These are phyloP conservation scores for Acanthamoeba royreba DNA, from an alignment of 208 protist species.

Conservation along the genomic window DNA sequence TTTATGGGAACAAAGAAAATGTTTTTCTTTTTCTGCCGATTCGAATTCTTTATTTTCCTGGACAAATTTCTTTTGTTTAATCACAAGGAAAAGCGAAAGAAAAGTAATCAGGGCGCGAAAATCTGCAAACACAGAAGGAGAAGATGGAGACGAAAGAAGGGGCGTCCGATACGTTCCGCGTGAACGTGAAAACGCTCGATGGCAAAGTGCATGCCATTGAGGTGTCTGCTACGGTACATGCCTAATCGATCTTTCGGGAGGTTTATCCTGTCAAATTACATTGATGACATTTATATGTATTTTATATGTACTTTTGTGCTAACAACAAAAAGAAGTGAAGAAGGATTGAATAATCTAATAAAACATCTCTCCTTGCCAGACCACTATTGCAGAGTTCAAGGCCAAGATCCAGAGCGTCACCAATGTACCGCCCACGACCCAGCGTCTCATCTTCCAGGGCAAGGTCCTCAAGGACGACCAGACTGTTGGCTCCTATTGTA, in stretches of 20 bases:
- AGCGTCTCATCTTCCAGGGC: conserved; percentile 41
- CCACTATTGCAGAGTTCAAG: background rate
- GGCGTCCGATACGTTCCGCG: background rate
- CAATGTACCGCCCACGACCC: background rate
- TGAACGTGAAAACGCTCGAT: conserved; percentile 26
- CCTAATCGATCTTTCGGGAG: too few species aligned
- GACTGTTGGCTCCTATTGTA: conserved; percentile 11
- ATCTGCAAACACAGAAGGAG: background rate
- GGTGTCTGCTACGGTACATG: background rate
- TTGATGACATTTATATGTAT: background rate
- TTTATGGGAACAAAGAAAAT: too few species aligned
- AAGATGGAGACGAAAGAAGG: background rate
- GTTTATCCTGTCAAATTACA: background rate
- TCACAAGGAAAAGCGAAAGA: too few species aligned
- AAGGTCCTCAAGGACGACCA: conserved; percentile 37
- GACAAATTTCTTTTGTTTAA: background rate
- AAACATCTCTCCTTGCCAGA: background rate
- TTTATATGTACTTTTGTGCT: background rate
- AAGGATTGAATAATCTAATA: background rate
- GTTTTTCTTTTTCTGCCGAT: background rate
- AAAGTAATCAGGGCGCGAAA: background rate
- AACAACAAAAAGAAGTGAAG: too few species aligned
- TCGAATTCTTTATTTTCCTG: background rate
- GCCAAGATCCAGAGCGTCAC: background rate
- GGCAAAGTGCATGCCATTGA: background rate